Conservation (phyloP, 192 early-diverging fungal genomes). For the Coemansia furcata region DNA sequence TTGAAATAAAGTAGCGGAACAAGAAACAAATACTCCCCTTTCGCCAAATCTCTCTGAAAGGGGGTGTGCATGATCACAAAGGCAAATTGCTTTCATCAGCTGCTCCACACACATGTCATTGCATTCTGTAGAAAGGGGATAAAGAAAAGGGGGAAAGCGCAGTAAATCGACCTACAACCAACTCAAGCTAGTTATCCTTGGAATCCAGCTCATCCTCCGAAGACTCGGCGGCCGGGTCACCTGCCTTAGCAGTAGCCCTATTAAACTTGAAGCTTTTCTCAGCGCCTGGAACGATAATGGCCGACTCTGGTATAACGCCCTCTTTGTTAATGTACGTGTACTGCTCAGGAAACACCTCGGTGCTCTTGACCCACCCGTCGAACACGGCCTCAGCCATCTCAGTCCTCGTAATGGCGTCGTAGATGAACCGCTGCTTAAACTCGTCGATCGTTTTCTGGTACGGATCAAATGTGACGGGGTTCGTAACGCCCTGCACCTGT, state of each 20-base stretch:
- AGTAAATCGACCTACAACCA: not conserved
- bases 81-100: not conserved
- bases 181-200: slow-evolving; percentile 22
- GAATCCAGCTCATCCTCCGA: slow-evolving; percentile 34
- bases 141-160: not conserved
- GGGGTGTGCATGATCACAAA: not conserved
- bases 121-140: not conserved
- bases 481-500: slow-evolving; percentile 24
- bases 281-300: slow-evolving; percentile 33
- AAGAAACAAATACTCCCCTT: not conserved
- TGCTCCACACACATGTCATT: not conserved
- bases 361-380: slow-evolving; percentile 46
- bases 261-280: not conserved
- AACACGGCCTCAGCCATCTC: slow-evolving; percentile 68
- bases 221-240: slow-evolving; percentile 12
- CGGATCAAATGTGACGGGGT: slow-evolving; percentile 57
- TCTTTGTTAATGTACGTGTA: slow-evolving; percentile 49
- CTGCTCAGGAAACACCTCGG: slow-evolving; percentile 48
- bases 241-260: not conserved
- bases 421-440: slow-evolving; percentile 91
- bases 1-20: not conserved
- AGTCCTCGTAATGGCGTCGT: slow-evolving; percentile 71
- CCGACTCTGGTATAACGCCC: slow-evolving; percentile 49
- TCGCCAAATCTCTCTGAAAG: not conserved
- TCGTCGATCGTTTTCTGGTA: slow-evolving; percentile 70